These are phyloP conservation scores for Tetratostichococcus sp. DNA, from an alignment of 139 green algal species.

Conservation along the genomic window DNA sequence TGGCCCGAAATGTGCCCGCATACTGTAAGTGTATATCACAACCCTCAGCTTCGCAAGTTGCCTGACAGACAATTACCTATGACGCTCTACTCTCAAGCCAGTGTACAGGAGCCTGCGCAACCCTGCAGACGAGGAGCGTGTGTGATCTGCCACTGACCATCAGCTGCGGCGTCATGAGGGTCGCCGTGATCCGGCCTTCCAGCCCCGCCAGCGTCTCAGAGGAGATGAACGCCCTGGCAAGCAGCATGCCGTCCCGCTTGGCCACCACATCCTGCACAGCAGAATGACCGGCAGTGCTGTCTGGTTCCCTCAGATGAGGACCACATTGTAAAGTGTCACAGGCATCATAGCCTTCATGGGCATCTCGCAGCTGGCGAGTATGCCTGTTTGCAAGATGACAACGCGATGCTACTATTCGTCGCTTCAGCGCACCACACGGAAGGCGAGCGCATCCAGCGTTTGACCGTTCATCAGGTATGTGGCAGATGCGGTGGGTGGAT, in stretches of 20 bases:
- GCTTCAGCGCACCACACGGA: slow-evolving; percentile 18
- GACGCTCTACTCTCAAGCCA: no score
- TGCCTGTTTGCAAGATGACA: no score
- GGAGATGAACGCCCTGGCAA: slow-evolving; percentile 32
- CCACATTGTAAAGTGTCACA: no score
- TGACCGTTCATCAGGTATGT: slow-evolving; percentile 47
- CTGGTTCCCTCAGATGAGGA: no score
- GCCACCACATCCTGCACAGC: slow-evolving; percentile 4
- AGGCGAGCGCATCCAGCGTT: slow-evolving; percentile 28
- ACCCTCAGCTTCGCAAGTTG: no score
- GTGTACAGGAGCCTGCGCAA: no score
- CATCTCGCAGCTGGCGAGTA: no score
- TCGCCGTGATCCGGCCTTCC: slow-evolving; percentile 21
- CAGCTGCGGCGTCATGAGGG: slow-evolving; percentile 21
- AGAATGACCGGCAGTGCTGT: not conserved
- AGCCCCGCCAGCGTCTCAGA: slow-evolving; percentile 7
- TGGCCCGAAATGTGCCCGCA: slow-evolving; percentile 31
- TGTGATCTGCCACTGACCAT: not conserved
- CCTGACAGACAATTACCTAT: no score
- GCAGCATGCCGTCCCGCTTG: slow-evolving; percentile 15
- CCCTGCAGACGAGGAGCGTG: no score
- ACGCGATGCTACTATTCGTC: no score
- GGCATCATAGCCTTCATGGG: no score
- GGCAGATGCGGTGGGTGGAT: not conserved
- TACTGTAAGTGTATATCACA: not conserved